Percentiles rank a stretch among this genome's conserved stretches.
These are phyloP conservation scores for Pseudocercospora macadamiae DNA, from an alignment of 2,329 filamentous ascomycete species.

Conservation along the genomic window DNA sequence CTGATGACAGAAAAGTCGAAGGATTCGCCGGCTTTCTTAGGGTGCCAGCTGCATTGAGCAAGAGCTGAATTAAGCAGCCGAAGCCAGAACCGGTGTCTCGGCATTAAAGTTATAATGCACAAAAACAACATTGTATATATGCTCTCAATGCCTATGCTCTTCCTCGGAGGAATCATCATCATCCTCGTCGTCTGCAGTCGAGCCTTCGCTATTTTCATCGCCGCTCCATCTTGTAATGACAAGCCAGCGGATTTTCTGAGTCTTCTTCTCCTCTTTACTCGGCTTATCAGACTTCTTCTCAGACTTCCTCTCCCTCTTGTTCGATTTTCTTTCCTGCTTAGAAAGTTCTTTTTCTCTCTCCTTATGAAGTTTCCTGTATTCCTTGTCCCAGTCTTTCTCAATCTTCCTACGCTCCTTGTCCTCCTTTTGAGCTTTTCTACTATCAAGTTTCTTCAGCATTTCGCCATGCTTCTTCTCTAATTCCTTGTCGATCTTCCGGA, in stretches of 20 bases:
- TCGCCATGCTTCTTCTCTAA: slow-evolving; percentile 17
- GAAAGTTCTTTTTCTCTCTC: slow-evolving; percentile 16
- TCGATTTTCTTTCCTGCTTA: slow-evolving; percentile 16
- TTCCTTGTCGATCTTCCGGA: slow-evolving; percentile 22
- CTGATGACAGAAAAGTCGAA: neutral
- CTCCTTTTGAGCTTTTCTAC: slow-evolving; percentile 4
- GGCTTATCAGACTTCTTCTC: neutral
- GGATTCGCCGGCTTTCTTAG: neutral
- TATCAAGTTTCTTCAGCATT: slow-evolving; percentile 3
- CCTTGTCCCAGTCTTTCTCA: slow-evolving; percentile 14
- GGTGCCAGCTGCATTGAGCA: neutral
- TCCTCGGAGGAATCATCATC: neutral
- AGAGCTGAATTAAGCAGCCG: neutral
- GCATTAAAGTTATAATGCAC: too few relatives aligned
- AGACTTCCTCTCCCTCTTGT: slow-evolving; percentile 12
- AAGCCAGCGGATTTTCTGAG: slow-evolving; percentile 34
- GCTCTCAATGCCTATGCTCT: neutral
- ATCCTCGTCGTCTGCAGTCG: too few relatives aligned
- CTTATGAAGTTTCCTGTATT: slow-evolving; percentile 14
- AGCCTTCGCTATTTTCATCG: neutral
- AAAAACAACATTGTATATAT: too few relatives aligned
- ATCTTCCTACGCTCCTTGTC: slow-evolving; percentile 10
- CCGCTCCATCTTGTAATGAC: slow-evolving; percentile 28
- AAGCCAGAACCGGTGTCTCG: neutral
- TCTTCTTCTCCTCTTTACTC: slow-evolving; percentile 28